A percentile compares a stretch with the other conserved stretches of the same genome.
These are phyloP conservation scores for Pholiota adiposa DNA, from an alignment of 1,284 basidiomycete species.

Conservation along the genomic window DNA sequence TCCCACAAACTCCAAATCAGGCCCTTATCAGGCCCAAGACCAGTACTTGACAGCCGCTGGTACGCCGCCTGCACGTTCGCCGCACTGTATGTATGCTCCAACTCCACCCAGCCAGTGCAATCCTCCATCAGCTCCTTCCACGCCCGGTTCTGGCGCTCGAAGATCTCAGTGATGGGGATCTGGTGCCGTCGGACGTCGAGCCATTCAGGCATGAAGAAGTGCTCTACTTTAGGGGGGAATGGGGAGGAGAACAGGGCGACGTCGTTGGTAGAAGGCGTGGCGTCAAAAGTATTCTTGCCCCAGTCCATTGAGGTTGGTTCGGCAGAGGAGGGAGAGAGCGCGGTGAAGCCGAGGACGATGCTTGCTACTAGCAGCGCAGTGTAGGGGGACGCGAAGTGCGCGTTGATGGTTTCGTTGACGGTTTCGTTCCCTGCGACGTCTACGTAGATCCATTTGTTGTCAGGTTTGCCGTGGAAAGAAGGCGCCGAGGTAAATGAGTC, in stretches of 20 bases:
- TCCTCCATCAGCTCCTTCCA: slow-evolving; percentile 62
- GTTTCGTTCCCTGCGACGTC: slow-evolving; percentile 61
- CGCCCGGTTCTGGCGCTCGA: slow-evolving; percentile 50
- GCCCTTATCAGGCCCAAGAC: slow-evolving; percentile 56
- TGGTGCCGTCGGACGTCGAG: slow-evolving; percentile 53
- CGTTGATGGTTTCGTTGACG: slow-evolving; percentile 48
- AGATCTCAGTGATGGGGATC: slow-evolving; percentile 49
- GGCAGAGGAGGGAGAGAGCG: slow-evolving; percentile 47
- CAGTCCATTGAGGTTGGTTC: slow-evolving; percentile 35
- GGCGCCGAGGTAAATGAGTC: slow-evolving; percentile 39
- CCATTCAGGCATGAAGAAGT: slow-evolving; percentile 73
- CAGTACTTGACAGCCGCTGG: slow-evolving; percentile 42
- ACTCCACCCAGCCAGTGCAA: slow-evolving; percentile 54
- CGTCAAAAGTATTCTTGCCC: slow-evolving; percentile 39
- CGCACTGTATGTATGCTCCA: slow-evolving; percentile 51
- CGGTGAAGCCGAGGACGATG: slow-evolving; percentile 59
- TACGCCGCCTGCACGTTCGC: slow-evolving; percentile 52
- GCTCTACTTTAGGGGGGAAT: slow-evolving; percentile 42
- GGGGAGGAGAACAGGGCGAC: slow-evolving; percentile 17
- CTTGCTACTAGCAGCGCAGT: slow-evolving; percentile 41
- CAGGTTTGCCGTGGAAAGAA: slow-evolving; percentile 27
- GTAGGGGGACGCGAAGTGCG: slow-evolving; percentile 41
- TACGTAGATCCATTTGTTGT: slow-evolving; percentile 55
- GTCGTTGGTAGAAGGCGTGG: slow-evolving; percentile 14
- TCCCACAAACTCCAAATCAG: slow-evolving; percentile 70